Conservation (phyloP, 306 rosid genomes). For the Castanea mollissima region DNA sequence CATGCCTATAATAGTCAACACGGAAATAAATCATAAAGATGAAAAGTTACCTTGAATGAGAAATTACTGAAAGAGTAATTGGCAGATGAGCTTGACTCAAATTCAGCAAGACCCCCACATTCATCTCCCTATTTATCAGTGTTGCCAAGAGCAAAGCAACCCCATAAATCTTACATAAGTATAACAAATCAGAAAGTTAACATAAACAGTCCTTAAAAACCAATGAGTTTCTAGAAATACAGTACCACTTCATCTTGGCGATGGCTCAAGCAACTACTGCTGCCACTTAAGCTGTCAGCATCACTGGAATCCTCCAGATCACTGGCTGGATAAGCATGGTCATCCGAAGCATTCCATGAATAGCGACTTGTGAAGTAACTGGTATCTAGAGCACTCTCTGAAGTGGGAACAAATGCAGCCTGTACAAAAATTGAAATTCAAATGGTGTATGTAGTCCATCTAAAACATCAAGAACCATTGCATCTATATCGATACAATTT, state of each 20-base stretch:
- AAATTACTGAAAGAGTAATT: slow-evolving; percentile 97
- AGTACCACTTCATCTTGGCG: slow-evolving; percentile 98
- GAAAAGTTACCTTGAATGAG: slow-evolving; percentile 80
- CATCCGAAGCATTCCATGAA: slow-evolving; percentile 81
- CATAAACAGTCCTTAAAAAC: neutral
- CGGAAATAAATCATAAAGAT: slow-evolving; percentile 1
- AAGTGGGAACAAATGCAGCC: slow-evolving; percentile 99
- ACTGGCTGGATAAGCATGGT: slow-evolving; percentile 58
- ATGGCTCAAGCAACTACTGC: slow-evolving; percentile 82
- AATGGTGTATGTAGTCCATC: slow-evolving; percentile 2
- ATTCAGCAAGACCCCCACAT: slow-evolving; percentile 90
- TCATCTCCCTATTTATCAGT: slow-evolving; percentile 71
- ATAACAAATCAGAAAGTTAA: neutral
- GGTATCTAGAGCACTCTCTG: slow-evolving; percentile 92
- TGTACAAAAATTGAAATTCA: slow-evolving; percentile 34
- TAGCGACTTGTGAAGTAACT: slow-evolving; percentile 95
- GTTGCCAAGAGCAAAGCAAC: slow-evolving; percentile 35
- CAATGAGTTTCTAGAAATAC: slow-evolving; percentile 10
- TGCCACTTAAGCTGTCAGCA: slow-evolving; percentile 90
- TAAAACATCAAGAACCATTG: slow-evolving; percentile 1
- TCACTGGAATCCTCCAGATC: slow-evolving; percentile 89
- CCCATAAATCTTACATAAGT: slow-evolving; percentile 1
- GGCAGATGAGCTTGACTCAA: slow-evolving; percentile 74
- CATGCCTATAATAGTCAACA: slow-evolving; percentile 4
- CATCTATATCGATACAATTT: neutral